Evolutionary conservation across 106 monocot species (phyloP).

Genomic region (Posidonia australis): DNA sequence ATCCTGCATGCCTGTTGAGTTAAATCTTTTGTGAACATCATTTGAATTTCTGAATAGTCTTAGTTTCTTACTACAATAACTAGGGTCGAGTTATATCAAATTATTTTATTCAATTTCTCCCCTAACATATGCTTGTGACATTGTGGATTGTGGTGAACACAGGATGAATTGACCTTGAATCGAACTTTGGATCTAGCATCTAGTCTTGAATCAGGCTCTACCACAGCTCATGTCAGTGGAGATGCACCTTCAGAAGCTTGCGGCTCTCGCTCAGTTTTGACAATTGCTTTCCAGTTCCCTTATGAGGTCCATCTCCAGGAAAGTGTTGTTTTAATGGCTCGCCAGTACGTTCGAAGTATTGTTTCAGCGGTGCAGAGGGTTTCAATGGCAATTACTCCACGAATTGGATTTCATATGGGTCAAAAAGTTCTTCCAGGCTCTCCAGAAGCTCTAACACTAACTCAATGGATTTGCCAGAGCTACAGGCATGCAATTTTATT

Average conservation of each 20-base stretch:
- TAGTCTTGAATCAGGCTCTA: slow-evolving; percentile 58
- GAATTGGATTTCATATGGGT: slow-evolving; percentile 23
- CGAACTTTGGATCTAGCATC: slow-evolving; percentile 89
- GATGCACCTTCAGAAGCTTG: slow-evolving; percentile 11
- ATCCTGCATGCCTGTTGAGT: too few relatives aligned
- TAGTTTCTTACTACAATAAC: too few relatives aligned
- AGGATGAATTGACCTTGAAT: slow-evolving; percentile 44
- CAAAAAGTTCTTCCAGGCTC: slow-evolving; percentile 44
- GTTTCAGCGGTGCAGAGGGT: slow-evolving; percentile 94
- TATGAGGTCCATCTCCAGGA: slow-evolving; percentile 73
- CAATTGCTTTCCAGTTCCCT: slow-evolving; percentile 89
- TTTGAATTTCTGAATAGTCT: too few relatives aligned
- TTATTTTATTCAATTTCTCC: too few relatives aligned
- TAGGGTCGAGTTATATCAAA: too few relatives aligned
- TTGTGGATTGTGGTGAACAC: too few relatives aligned
- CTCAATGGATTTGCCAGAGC: slow-evolving; percentile 75
- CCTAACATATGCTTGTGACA: too few relatives aligned
- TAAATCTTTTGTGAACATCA: too few relatives aligned
- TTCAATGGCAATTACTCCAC: slow-evolving; percentile 66
- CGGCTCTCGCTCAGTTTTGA: slow-evolving; percentile 58
- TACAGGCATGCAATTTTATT: too few relatives aligned
- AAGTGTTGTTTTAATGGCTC: slow-evolving; percentile 68
- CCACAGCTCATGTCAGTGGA: slow-evolving; percentile 12
- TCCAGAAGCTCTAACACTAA: slow-evolving; percentile 69
- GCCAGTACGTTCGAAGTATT: slow-evolving; percentile 77